Evolutionary conservation across 495 filamentous ascomycete genomes (phyloP), one percentile per base, ranked within the genome.

Genomic region (Penicillium atrosanguineum): DNA sequence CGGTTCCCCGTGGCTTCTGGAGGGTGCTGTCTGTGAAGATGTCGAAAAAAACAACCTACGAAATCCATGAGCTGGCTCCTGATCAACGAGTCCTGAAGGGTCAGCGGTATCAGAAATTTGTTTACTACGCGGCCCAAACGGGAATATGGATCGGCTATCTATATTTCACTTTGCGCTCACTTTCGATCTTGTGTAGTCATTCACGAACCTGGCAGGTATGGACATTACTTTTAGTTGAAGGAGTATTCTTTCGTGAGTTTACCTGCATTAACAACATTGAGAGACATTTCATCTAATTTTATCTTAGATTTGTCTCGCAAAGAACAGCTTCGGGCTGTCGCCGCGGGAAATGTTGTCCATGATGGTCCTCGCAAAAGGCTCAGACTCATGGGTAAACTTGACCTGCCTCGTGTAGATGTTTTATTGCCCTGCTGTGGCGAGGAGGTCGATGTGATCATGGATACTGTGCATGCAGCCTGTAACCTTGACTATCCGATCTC

Each of bases 391-490:
- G 60, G 60, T 8, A 48, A 44, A 19, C 16, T 51, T 6, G 46
- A 60, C 37, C 50, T 74, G 0, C 77, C 80, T 15, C 63, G 61
- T 1, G 72, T 82, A 2, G 79, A 83, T 39, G 63, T 78, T 0
- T 62, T 83, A 14, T 52, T 81, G 7, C 68, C 78, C 4, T 78
- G 74, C 57, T 81, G 78, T 51, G 69, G 72, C 21, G 80, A 82
- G 56, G 66, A 72, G 14, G 52, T 75, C 20, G 74, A 80, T 18
- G 58, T 85, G 1, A 72, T 82, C 8, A 49, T 82, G 16, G 76
- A 82, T 53, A 83, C 80, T 6, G 69, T 76, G 7, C 68, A 70
- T 25, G 77, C 77, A 11, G 74, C 79, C 8, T 74, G 72, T 46
- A 53, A 58, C 3, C 28, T 77, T 12, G 75, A 83, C 59, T 83